phyloP scores from a whole-genome alignment of 306 rosid species.

The Castanea crenata region DNA sequence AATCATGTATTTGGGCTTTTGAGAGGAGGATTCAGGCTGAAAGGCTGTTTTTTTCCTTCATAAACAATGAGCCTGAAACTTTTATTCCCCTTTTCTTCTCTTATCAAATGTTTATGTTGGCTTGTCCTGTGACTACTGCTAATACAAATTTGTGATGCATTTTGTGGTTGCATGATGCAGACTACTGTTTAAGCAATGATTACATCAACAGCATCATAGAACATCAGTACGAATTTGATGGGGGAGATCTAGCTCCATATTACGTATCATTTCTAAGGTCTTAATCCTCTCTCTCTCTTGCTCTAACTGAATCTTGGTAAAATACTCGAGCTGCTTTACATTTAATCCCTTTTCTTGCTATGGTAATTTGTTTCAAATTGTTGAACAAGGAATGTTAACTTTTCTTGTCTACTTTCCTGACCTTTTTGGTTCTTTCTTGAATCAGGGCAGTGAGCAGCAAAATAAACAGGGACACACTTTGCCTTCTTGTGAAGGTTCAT shows the following conservation, averaged over 20 bases:
- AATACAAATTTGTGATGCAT: slow-evolving; percentile 14
- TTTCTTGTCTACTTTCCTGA: slow-evolving; percentile 15
- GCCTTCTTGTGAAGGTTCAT: slow-evolving; percentile 75
- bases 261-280: slow-evolving; percentile 84
- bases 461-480: slow-evolving; percentile 66
- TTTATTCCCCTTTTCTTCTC: neutral
- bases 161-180: slow-evolving; percentile 52
- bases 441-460: slow-evolving; percentile 77
- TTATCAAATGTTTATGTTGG: slow-evolving; percentile 3
- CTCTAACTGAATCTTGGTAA: neutral
- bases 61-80: neutral
- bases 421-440: slow-evolving; percentile 18
- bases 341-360: slow-evolving; percentile 7
- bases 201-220: slow-evolving; percentile 67
- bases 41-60: neutral
- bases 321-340: neutral
- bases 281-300: slow-evolving; percentile 21
- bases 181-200: slow-evolving; percentile 81
- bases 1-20: neutral
- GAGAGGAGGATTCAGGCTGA: neutral
- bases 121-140: slow-evolving; percentile 5
- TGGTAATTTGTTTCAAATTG: neutral
- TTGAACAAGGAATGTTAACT: neutral
- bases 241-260: slow-evolving; percentile 72
- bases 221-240: slow-evolving; percentile 54